phyloP scores from a whole-genome alignment of 257 asterid genomes.

The Petunia axillaris region DNA sequence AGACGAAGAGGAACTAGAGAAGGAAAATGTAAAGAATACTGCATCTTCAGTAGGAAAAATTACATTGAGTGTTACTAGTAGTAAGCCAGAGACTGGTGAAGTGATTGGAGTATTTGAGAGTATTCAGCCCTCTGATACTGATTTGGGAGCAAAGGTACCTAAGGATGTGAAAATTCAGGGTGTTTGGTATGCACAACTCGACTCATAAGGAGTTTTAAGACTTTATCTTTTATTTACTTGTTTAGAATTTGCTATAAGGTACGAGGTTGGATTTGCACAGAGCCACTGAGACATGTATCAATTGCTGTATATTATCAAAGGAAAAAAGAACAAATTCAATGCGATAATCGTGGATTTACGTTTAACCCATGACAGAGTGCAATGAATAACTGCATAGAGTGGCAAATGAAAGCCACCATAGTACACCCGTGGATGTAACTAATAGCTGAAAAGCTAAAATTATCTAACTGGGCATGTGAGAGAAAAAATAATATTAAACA shows the following conservation, averaged over 20 bases:
- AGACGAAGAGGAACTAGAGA: constrained; percentile 87
- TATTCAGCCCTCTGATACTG: constrained; percentile 92
- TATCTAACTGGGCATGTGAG: too few relatives aligned
- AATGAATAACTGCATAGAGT: too few relatives aligned
- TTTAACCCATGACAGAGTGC: too few relatives aligned
- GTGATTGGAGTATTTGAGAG: constrained; percentile 93
- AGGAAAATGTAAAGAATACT: constrained; percentile 81
- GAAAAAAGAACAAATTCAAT: too few relatives aligned
- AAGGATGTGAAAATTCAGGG: constrained; percentile 94
- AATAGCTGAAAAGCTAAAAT: too few relatives aligned
- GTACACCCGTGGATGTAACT: too few relatives aligned
- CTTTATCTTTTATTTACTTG: constrained; percentile 30
- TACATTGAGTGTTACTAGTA: constrained; percentile 73
- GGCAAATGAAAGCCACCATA: too few relatives aligned
- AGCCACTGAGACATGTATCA: constrained; percentile 29
- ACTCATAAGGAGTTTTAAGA: constrained; percentile 36
- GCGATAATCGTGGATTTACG: too few relatives aligned
- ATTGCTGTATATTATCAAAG: constrained; percentile 41
- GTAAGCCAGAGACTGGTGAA: constrained; percentile 92
- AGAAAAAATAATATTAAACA: too few relatives aligned
- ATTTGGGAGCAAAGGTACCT: constrained; percentile 89
- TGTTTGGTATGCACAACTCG: constrained; percentile 93
- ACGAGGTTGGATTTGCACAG: constrained; percentile 37
- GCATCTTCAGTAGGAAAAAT: constrained; percentile 74
- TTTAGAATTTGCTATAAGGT: constrained; percentile 49